Evolutionary conservation across 2,329 filamentous ascomycete genomes (phyloP).

Genomic region (Dothistroma pini): DNA sequence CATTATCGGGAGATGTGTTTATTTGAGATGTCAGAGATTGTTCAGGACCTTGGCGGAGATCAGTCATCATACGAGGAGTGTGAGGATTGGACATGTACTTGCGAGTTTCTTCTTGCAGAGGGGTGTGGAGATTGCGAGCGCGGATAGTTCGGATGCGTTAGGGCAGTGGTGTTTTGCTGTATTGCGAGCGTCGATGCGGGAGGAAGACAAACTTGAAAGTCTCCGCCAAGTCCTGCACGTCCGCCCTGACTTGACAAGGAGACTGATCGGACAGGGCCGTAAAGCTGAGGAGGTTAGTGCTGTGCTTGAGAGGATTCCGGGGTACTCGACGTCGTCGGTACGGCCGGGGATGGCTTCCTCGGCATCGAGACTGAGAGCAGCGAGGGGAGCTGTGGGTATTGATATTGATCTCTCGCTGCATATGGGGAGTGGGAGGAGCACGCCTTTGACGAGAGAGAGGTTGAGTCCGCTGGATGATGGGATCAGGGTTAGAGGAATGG

Average conservation of each 20-base stretch:
- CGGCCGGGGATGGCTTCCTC: not conserved
- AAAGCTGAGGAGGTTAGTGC: constrained; percentile 11
- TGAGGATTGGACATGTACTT: constrained; percentile 9
- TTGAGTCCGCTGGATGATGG: not conserved
- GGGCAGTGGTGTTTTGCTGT: constrained; percentile 16
- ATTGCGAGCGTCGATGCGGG: constrained; percentile 2
- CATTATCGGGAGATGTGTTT: not conserved
- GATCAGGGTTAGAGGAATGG: not conserved
- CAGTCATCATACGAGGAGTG: constrained; percentile 7
- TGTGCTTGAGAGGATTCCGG: constrained; percentile 1
- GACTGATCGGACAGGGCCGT: constrained; percentile 4
- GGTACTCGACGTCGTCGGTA: not conserved
- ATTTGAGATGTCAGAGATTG: constrained; percentile 9
- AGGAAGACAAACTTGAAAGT: constrained; percentile 8
- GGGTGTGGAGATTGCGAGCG: constrained; percentile 2
- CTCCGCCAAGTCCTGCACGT: constrained; percentile 4
- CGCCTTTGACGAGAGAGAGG: not conserved
- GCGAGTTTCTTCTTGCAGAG: constrained; percentile 9
- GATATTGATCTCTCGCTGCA: constrained; percentile 4
- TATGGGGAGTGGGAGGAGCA: not conserved
- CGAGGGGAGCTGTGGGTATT: not conserved
- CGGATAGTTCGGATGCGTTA: constrained; percentile 3
- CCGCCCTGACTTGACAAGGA: constrained; percentile 9
- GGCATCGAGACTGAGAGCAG: not conserved
- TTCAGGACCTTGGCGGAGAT: constrained; percentile 12